Evolutionary conservation across 768 basidiomycete species (phyloP).

Genomic region (Coprinopsis marcescibilis): DNA sequence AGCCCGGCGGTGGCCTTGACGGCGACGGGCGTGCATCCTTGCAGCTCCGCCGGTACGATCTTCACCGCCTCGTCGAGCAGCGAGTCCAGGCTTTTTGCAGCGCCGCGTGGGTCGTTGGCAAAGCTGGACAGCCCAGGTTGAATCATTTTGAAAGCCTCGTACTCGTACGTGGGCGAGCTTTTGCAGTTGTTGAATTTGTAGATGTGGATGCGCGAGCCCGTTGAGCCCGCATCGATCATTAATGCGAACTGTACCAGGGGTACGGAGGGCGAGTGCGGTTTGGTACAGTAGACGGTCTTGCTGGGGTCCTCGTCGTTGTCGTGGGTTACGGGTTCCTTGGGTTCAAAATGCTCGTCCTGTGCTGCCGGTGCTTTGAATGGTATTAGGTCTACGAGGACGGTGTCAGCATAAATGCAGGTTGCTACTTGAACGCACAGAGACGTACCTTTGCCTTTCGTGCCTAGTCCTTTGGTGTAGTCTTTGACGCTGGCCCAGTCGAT

Average conservation of each 20-base stretch:
- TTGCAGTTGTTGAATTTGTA: slow-evolving; percentile 97
- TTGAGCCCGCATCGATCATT: slow-evolving; percentile 98
- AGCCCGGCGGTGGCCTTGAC: slow-evolving; percentile 92
- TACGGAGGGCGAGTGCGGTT: slow-evolving; percentile 39
- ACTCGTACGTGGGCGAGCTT: slow-evolving; percentile 73
- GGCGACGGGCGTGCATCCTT: slow-evolving; percentile 78
- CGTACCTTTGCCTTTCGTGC: background rate
- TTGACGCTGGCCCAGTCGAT: slow-evolving; percentile 16
- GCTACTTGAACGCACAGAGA: slow-evolving; percentile 5
- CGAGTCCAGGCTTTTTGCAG: slow-evolving; percentile 73
- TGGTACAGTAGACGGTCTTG: slow-evolving; percentile 67
- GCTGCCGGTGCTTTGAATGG: slow-evolving; percentile 4
- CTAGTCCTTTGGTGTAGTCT: slow-evolving; percentile 13
- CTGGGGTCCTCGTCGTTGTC: slow-evolving; percentile 71
- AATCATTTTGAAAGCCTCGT: slow-evolving; percentile 85
- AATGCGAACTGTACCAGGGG: slow-evolving; percentile 86
- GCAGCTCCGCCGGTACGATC: slow-evolving; percentile 65
- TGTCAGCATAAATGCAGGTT: background rate
- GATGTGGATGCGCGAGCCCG: slow-evolving; percentile 94
- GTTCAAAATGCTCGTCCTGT: slow-evolving; percentile 10
- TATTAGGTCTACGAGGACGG: slow-evolving; percentile 5
- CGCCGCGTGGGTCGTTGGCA: slow-evolving; percentile 51
- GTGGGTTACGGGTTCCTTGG: slow-evolving; percentile 46
- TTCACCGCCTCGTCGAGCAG: slow-evolving; percentile 76
- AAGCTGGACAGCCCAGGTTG: slow-evolving; percentile 76